Percentiles rank a stretch among this genome's conserved stretches.
phyloP scores from a whole-genome alignment of 2,329 filamentous ascomycete species.

The Daldinia eschscholtzii region DNA sequence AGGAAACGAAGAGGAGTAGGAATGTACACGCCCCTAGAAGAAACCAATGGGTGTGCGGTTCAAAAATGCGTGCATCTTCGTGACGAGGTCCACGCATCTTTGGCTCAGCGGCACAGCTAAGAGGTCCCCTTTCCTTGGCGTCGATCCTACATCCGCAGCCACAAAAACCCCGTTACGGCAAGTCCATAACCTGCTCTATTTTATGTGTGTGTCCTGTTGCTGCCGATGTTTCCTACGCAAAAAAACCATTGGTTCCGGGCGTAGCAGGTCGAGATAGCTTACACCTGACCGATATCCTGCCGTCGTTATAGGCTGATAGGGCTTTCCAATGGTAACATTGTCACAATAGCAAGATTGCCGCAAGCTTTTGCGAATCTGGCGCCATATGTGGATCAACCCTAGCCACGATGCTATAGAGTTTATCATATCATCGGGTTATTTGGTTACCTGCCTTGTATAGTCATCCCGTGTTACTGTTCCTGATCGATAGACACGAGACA shows the following conservation, averaged over 20 bases:
- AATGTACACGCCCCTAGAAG: conserved; percentile 31
- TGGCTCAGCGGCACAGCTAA: conserved; percentile 42
- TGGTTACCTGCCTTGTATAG: conserved; percentile 47
- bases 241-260: conserved; percentile 33
- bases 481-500: conserved; percentile 46
- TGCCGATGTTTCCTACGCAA: conserved; percentile 37
- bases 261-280: conserved; percentile 14
- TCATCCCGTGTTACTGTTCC: conserved; percentile 47
- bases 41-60: conserved; percentile 31
- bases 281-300: conserved; percentile 36
- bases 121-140: conserved; percentile 43
- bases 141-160: conserved; percentile 44
- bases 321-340: conserved; percentile 39
- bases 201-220: conserved; percentile 37
- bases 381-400: conserved; percentile 40
- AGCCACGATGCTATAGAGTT: conserved; percentile 40
- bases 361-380: conserved; percentile 44
- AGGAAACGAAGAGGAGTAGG: conserved; percentile 25
- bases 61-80: conserved; percentile 35
- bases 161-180: conserved; percentile 46
- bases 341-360: conserved; percentile 45
- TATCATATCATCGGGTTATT: conserved; percentile 43
- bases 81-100: conserved; percentile 38
- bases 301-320: conserved; percentile 33
- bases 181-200: conserved; percentile 33